Percentiles rank a stretch among this genome's conserved stretches.
phyloP scores from a whole-genome alignment of 1,284 basidiomycete genomes.

The Cryptococcus sp. region DNA sequence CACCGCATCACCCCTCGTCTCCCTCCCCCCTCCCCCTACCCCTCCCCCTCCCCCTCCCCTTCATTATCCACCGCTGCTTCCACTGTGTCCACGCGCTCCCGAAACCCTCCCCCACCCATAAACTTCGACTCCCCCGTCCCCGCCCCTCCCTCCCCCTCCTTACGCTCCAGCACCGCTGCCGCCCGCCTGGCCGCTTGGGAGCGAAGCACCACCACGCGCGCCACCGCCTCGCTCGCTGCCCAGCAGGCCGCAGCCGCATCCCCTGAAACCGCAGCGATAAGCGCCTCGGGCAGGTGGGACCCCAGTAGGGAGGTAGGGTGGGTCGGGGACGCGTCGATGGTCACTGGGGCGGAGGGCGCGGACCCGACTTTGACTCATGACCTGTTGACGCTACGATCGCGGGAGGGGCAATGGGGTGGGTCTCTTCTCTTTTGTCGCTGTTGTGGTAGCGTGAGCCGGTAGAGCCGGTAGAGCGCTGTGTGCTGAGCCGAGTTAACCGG shows the following conservation, averaged over 20 bases:
- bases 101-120: slow-evolving; percentile 14
- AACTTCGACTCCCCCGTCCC: slow-evolving; percentile 8
- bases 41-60: slow-evolving; percentile 51
- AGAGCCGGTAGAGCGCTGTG: background rate
- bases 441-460: background rate
- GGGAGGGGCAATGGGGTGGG: slow-evolving; percentile 43
- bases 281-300: slow-evolving; percentile 13
- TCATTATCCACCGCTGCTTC: background rate
- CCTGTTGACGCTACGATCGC: slow-evolving; percentile 21
- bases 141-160: slow-evolving; percentile 3
- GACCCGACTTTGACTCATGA: slow-evolving; percentile 43
- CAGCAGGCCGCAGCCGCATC: too few relatives aligned
- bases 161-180: too few relatives aligned
- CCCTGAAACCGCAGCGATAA: too few relatives aligned
- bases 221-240: too few relatives aligned
- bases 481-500: background rate
- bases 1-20: slow-evolving; percentile 56
- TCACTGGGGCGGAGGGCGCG: slow-evolving; percentile 27
- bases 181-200: too few relatives aligned
- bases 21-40: slow-evolving; percentile 57
- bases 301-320: slow-evolving; percentile 15
- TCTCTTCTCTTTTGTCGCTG: slow-evolving; percentile 33
- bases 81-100: slow-evolving; percentile 25
- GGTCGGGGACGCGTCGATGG: slow-evolving; percentile 25
- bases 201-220: background rate